Evolutionary conservation across 495 filamentous ascomycete species (phyloP), one percentile per base, ranked within the genome.

Genomic region (Ascobolus immersus): DNA sequence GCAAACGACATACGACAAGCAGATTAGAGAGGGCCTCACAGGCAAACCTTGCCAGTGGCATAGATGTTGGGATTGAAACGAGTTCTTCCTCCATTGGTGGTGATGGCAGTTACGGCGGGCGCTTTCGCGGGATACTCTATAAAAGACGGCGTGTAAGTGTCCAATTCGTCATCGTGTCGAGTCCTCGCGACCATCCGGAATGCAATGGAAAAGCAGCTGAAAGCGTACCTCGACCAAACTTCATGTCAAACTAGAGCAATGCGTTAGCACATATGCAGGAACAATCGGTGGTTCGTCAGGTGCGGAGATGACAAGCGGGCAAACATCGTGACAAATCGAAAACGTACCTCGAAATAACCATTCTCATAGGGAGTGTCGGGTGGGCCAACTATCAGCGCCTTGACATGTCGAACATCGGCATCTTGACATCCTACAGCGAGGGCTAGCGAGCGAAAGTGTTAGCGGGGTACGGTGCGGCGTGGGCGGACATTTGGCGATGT

Each of bases 31-130:
- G 20, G 11, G 3, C 54, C 68, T 45, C 54, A 91, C 76, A 96
- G 55, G 57, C 86, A 96, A 26, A 96, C 81, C 55, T 77, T 84
- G 6, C 86, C 86, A 21, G 52, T 64, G 4, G 79, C 67, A 49
- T 96, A 96, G 40, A 96, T 91, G 49, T 96, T 96, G 7, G 86
- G 86, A 44, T 92, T 92, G 59, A 93, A 96, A 4, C 86, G 71
- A 44, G 71, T 78, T 33, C 71, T 57, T 17, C 86, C 89, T 12
- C 61, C 60, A 50, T 94, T 93, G 3, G 86, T 96, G 1, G 89
- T 93, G 23, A 69, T 59, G 4, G 73, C 68, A 5, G 52, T 68
- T 9, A 94, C 81, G 3, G 41, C 44, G 2, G 86, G 86, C 3
- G 82, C 70, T 37, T 71, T 81, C 32, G 66, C 71, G 9, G 86